Conservation (phyloP, 768 basidiomycete genomes). For the Tephrocybe sp. region DNA sequence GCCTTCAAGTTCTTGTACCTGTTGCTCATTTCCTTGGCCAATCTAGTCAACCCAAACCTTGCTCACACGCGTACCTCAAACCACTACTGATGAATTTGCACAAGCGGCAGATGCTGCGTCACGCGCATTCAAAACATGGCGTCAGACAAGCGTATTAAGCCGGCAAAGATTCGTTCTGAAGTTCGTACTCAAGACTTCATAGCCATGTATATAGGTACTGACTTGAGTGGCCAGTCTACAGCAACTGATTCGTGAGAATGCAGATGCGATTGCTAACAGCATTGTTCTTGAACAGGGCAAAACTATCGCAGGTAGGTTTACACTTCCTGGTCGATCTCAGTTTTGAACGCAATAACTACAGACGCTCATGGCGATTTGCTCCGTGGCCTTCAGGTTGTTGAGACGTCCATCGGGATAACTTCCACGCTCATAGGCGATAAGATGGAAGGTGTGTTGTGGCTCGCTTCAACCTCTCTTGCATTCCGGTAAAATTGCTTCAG, state of each 20-base stretch:
- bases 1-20: not conserved
- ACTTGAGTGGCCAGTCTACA: conserved; percentile 66
- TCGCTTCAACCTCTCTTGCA: not conserved
- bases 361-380: conserved; percentile 96
- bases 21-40: conserved; percentile 4
- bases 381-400: conserved; percentile 87
- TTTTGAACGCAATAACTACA: conserved; percentile 21
- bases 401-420: conserved; percentile 78
- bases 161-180: conserved; percentile 88
- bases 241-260: conserved; percentile 78
- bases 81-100: conserved; percentile 75
- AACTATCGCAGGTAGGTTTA: conserved; percentile 69
- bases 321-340: conserved; percentile 4
- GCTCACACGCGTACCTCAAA: conserved; percentile 88
- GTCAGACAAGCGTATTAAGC: conserved; percentile 75
- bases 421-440: conserved; percentile 87
- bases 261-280: conserved; percentile 80
- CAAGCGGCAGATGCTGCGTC: conserved; percentile 82
- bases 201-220: not conserved
- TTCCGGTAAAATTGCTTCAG: conserved; percentile 33
- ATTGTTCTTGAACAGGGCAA: conserved; percentile 97
- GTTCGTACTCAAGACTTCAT: conserved; percentile 40
- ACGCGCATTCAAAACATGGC: conserved; percentile 88
- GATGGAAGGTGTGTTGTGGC: conserved; percentile 64
- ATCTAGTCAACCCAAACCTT: conserved; percentile 87